Base-by-base conservation (phyloP, 2,329 filamentous ascomycete species). In the Meredithiella fracta region DNA sequence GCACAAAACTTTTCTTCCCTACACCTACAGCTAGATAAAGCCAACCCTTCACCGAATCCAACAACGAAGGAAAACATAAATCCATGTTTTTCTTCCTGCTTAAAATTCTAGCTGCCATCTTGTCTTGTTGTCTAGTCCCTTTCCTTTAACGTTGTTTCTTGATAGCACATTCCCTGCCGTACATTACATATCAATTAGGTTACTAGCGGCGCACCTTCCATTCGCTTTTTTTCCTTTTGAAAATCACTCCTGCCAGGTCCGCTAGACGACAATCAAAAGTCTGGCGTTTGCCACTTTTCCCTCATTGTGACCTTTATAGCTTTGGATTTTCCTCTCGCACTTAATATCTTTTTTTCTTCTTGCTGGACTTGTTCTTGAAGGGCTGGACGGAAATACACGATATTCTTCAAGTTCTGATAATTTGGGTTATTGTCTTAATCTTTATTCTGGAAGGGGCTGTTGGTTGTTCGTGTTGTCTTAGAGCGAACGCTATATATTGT, bases 251-350 rank as follows among this genome's bases (percentile, higher is more conserved):
- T 22, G 34, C 34, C 31, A 53, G 20, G 51, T 22, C 51, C 23
- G 51, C 51, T 25, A 26, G 40, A 40, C 20, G 51, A 40, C 25
- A 15, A 44, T 31, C 54, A 26, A 55, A 51, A 56, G 34, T 14
- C 47, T 7, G 34, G 34, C 15, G 26, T 34, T 50, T 51, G 47
- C 31, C 54, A 56, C 47, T 50, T 37, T 51, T 52, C 49, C 29
- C 29, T 42, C 23, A 11, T 52, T 44, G 17, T 29, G 14, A 51
- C 15, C 54, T 56, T 54, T n/a, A 26, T 7, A 22, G 15, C 25
- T 40, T 26, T 17, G 15, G 26, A 42, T 23, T 7, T 23, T 40
- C 31, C 3, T 42, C n/a, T 44, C 40, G 15, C 40, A 44, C 40
- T 38, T 38, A 44, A 44, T n/a, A 22, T 44, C n/a, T n/a, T 44